Conservation (phyloP, 2,329 filamentous ascomycete species). For the Ophiosphaerella korrae region DNA sequence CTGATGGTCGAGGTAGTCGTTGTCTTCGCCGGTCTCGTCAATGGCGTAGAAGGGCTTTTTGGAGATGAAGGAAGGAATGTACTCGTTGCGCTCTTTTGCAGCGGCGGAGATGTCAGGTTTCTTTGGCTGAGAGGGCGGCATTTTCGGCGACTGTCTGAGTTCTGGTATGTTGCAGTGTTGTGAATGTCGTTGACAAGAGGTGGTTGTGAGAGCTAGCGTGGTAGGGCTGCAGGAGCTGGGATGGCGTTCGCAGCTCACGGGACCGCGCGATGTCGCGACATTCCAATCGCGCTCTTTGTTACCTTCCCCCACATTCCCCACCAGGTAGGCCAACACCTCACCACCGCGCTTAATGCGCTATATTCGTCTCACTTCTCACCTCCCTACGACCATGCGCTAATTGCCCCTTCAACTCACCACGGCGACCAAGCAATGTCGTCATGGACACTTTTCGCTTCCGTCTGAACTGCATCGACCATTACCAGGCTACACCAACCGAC, state of each 20-base stretch:
- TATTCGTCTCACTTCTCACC: slow-evolving; percentile 2
- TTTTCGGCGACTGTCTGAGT: slow-evolving; percentile 22
- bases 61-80: slow-evolving; percentile 97
- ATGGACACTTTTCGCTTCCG: slow-evolving; percentile 86
- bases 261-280: slow-evolving; percentile 20
- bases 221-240: slow-evolving; percentile 38
- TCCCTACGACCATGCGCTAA: slow-evolving; percentile 20
- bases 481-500: slow-evolving; percentile 77
- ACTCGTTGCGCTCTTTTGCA: slow-evolving; percentile 91
- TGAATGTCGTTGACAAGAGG: slow-evolving; percentile 4
- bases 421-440: slow-evolving; percentile 20
- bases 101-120: slow-evolving; percentile 60
- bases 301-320: background rate
- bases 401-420: slow-evolving; percentile 2
- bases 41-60: slow-evolving; percentile 97
- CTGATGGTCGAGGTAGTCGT: slow-evolving; percentile 95
- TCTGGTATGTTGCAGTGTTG: background rate
- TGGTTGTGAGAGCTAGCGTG: slow-evolving; percentile 24
- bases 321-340: background rate
- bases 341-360: background rate
- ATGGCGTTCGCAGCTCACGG: slow-evolving; percentile 21
- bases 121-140: slow-evolving; percentile 54
- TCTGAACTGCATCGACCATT: slow-evolving; percentile 95
- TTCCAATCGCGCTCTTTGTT: background rate
- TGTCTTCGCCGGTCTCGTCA: slow-evolving; percentile 69